These are phyloP conservation scores for Elsinoe fawcettii DNA, from an alignment of 2,329 filamentous ascomycete genomes.

Conservation along the genomic window DNA sequence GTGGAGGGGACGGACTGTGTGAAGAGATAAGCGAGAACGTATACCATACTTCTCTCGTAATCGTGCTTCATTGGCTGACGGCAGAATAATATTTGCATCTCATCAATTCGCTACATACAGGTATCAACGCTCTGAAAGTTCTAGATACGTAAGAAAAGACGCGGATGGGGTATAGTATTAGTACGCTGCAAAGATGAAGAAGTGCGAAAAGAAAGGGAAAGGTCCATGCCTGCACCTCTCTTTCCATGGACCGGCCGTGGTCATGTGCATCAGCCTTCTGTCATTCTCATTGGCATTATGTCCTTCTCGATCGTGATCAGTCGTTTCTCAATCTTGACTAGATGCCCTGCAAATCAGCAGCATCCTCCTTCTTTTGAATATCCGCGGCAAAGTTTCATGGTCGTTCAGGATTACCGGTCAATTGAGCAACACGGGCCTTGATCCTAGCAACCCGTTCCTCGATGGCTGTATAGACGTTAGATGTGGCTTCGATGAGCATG, in stretches of 20 bases:
- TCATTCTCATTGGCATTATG: conserved; percentile 3
- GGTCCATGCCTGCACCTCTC: not conserved
- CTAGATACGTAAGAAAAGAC: not conserved
- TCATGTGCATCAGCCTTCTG: not conserved
- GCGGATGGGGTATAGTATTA: conserved; percentile 12
- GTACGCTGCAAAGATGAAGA: not conserved
- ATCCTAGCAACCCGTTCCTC: conserved; percentile 95
- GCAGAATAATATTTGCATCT: not conserved
- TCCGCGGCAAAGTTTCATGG: not conserved
- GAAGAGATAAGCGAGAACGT: conserved; percentile 5
- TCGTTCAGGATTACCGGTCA: conserved; percentile 48
- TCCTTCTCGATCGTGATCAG: not conserved
- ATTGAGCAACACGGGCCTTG: conserved; percentile 90
- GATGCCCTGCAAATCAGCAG: not conserved
- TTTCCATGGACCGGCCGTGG: not conserved
- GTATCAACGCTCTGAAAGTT: conserved; percentile 1
- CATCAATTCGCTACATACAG: conserved; percentile 4
- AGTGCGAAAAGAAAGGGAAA: not conserved
- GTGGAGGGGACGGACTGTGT: not conserved
- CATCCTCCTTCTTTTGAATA: not conserved
- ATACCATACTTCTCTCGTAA: not conserved
- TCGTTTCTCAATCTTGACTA: not conserved
- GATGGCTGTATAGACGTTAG: conserved; percentile 56
- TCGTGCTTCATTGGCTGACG: not conserved
- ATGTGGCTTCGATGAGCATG: conserved; percentile 7